A percentile compares a stretch with the other conserved stretches of the same genome.
phyloP scores from a whole-genome alignment of 2,329 filamentous ascomycete species.

The Fusarium austroafricanum region DNA sequence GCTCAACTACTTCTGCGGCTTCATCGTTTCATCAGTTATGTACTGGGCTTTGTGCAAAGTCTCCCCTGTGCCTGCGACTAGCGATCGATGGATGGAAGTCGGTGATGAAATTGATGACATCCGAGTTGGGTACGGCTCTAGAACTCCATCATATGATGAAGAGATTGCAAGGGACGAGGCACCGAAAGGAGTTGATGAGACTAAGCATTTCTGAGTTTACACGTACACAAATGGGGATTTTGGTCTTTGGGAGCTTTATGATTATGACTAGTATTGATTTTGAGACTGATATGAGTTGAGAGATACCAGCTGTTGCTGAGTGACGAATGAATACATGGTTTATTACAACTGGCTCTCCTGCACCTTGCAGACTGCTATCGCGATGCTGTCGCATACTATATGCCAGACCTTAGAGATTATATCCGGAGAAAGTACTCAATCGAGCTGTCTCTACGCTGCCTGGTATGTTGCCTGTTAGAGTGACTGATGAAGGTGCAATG shows the following conservation, averaged over 20 bases:
- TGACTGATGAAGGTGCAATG: not conserved
- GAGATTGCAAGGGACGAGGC: slow-evolving; percentile 42
- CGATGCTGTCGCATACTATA: not conserved
- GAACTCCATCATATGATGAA: slow-evolving; percentile 55
- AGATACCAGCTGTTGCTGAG: not conserved
- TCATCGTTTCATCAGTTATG: slow-evolving; percentile 72
- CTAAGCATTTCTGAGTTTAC: slow-evolving; percentile 24
- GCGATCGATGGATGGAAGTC: slow-evolving; percentile 81
- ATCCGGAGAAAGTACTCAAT: not conserved
- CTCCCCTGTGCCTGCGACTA: slow-evolving; percentile 79
- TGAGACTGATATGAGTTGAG: not conserved
- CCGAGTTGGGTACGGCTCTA: slow-evolving; percentile 58
- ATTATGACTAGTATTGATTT: not conserved
- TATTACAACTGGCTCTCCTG: not conserved
- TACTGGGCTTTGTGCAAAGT: slow-evolving; percentile 79
- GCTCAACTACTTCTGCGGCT: slow-evolving; percentile 89
- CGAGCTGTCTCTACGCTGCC: not conserved
- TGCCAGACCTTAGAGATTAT: not conserved
- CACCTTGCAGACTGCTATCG: not conserved
- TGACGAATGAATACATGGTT: not conserved
- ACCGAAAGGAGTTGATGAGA: slow-evolving; percentile 17
- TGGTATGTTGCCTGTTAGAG: not conserved
- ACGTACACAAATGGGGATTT: not conserved
- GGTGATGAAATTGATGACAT: slow-evolving; percentile 70
- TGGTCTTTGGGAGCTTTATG: not conserved